Conservation (phyloP, 305 asterid species). For the Fraxinus velutina region DNA sequence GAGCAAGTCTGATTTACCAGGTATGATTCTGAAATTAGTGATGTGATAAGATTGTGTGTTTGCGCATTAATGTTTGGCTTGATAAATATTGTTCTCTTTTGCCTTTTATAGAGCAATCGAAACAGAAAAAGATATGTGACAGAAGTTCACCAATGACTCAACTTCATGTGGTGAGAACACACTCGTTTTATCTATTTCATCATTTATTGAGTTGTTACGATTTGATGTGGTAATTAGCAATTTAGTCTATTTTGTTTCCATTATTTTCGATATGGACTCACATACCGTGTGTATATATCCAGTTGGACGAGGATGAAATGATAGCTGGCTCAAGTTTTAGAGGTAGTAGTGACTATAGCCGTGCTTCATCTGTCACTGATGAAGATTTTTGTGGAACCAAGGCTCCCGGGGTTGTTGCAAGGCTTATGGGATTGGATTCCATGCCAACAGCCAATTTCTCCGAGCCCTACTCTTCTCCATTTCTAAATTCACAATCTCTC, state of each 20-base stretch:
- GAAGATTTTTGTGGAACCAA: slow-evolving; percentile 51
- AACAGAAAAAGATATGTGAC: slow-evolving; percentile 61
- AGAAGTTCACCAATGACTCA: slow-evolving; percentile 61
- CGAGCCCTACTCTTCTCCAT: slow-evolving; percentile 51
- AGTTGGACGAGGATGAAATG: slow-evolving; percentile 67
- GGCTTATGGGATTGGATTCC: slow-evolving; percentile 91
- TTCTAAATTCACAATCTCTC: slow-evolving; percentile 45
- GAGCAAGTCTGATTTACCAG: slow-evolving; percentile 59
- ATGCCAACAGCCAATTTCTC: slow-evolving; percentile 49
- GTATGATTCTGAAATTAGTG: slow-evolving; percentile 27
- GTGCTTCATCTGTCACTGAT: slow-evolving; percentile 75
- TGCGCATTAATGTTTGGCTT: neutral
- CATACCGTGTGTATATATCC: slow-evolving; percentile 3
- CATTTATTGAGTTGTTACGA: neutral
- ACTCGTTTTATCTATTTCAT: neutral
- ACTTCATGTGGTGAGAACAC: slow-evolving; percentile 46
- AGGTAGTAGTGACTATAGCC: slow-evolving; percentile 66
- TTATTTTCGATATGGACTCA: slow-evolving; percentile 1
- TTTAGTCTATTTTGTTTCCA: neutral
- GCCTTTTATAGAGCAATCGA: slow-evolving; percentile 53
- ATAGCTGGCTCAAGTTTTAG: slow-evolving; percentile 48
- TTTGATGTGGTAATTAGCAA: neutral
- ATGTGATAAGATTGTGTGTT: neutral
- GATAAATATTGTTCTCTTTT: slow-evolving; percentile 5
- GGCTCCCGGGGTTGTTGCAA: slow-evolving; percentile 78